Evolutionary conservation across 169 alveolate species (phyloP).

Genomic region (Cryptosporidium parvum): DNA sequence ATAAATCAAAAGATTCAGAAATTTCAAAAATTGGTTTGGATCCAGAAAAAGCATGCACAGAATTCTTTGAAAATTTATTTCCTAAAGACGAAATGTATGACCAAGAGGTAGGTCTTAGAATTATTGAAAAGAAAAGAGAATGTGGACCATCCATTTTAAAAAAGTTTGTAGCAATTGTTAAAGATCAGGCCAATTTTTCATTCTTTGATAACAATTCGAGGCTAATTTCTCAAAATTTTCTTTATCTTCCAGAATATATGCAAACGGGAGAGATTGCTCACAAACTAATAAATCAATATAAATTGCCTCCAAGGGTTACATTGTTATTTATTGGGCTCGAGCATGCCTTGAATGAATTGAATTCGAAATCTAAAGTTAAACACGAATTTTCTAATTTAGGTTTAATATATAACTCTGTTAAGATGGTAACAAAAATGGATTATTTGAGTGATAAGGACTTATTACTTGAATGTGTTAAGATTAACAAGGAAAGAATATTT

Average conservation of each 20-base stretch:
- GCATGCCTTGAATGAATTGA: constrained; percentile 1
- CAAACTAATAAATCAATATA: constrained; percentile 12
- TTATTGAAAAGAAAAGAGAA: constrained; percentile 11
- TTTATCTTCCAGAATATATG: constrained; percentile 58
- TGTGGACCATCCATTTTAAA: background rate
- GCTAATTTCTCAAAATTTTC: background rate
- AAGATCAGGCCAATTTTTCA: constrained; percentile 6
- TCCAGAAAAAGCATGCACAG: background rate
- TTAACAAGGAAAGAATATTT: constrained; percentile 16
- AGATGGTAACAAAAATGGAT: constrained; percentile 18
- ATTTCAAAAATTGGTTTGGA: constrained; percentile 12
- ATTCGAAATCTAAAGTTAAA: background rate
- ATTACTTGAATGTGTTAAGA: background rate
- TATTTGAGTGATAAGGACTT: background rate
- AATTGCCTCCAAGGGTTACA: constrained; percentile 55
- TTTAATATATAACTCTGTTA: constrained; percentile 24
- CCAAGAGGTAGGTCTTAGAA: background rate
- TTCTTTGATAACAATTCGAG: constrained; percentile 28
- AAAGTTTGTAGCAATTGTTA: constrained; percentile 2
- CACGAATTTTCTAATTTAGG: constrained; percentile 19
- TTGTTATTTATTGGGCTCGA: constrained; percentile 11
- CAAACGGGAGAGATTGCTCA: background rate
- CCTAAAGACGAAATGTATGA: constrained; percentile 39
- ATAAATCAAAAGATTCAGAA: background rate
- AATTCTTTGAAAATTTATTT: constrained; percentile 8